Evolutionary conservation across 2,329 filamentous ascomycete species (phyloP).

Genomic region (Diaporthe humulicola): DNA sequence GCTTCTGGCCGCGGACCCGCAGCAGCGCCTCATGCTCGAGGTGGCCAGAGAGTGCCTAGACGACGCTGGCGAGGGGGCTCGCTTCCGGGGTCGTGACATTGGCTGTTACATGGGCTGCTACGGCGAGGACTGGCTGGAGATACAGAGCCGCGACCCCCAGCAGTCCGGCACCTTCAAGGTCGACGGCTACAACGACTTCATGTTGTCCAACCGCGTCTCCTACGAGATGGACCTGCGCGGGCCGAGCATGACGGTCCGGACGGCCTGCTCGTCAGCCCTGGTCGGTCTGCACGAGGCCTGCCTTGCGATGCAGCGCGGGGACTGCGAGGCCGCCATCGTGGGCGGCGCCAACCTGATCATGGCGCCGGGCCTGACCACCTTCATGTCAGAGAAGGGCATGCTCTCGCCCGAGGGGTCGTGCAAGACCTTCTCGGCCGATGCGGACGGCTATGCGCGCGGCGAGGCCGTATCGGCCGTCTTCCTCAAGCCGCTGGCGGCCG

Average conservation of each 20-base stretch:
- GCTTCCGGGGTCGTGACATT: too few species aligned
- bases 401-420: conserved; percentile 43
- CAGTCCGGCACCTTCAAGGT: conserved; percentile 49
- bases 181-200: not conserved
- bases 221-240: conserved; percentile 49
- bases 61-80: too few species aligned
- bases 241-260: conserved; percentile 44
- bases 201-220: conserved; percentile 44
- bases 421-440: conserved; percentile 48
- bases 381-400: conserved; percentile 41
- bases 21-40: too few species aligned
- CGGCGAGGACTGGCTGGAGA: conserved; percentile 42
- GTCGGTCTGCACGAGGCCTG: conserved; percentile 51
- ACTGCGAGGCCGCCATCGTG: conserved; percentile 46
- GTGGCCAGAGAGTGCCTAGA: too few species aligned
- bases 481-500: conserved; percentile 59
- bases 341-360: conserved; percentile 46
- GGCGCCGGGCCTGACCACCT: conserved; percentile 43
- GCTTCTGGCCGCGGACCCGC: too few species aligned
- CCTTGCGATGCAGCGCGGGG: conserved; percentile 45
- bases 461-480: conserved; percentile 69
- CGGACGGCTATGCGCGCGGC: conserved; percentile 71
- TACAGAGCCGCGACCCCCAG: conserved; percentile 11
- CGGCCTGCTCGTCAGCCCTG: conserved; percentile 50
- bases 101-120: conserved; percentile 44